phyloP scores from a whole-genome alignment of 2,329 filamentous ascomycete species.

The Cladosporium velox region DNA sequence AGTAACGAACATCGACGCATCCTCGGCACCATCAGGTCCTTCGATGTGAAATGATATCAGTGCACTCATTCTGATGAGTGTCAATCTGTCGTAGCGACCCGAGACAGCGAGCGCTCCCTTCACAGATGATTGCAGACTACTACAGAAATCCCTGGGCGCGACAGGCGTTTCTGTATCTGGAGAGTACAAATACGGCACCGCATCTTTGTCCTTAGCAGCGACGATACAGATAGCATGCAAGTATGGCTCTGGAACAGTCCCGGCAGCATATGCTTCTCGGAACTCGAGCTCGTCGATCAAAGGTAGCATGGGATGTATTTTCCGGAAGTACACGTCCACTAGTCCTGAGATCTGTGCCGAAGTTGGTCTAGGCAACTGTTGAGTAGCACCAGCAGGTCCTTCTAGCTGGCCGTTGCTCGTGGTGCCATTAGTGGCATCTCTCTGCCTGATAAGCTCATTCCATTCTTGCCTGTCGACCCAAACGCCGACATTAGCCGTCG shows the following conservation, averaged over 20 bases:
- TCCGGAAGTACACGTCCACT: slow-evolving; percentile 49
- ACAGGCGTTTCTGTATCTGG: slow-evolving; percentile 43
- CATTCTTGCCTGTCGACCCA: slow-evolving; percentile 40
- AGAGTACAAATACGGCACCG: slow-evolving; percentile 36
- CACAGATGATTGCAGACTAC: slow-evolving; percentile 46
- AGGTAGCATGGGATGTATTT: slow-evolving; percentile 50
- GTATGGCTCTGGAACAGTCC: slow-evolving; percentile 42
- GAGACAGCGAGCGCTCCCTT: slow-evolving; percentile 45
- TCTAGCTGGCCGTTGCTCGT: slow-evolving; percentile 23
- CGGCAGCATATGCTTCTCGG: slow-evolving; percentile 40
- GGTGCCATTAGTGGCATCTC: slow-evolving; percentile 30
- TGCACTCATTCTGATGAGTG: slow-evolving; percentile 50
- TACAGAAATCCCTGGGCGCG: slow-evolving; percentile 47
- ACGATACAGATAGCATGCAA: slow-evolving; percentile 51
- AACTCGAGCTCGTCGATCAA: slow-evolving; percentile 49
- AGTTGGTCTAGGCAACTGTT: slow-evolving; percentile 14
- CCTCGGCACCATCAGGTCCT: slow-evolving; percentile 50
- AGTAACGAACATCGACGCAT: slow-evolving; percentile 49
- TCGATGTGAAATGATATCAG: slow-evolving; percentile 51
- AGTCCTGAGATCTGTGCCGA: slow-evolving; percentile 29
- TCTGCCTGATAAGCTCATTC: slow-evolving; percentile 33
- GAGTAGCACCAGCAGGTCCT: slow-evolving; percentile 32
- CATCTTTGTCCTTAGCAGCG: slow-evolving; percentile 50
- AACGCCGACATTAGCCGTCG: slow-evolving; percentile 36
- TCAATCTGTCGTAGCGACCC: slow-evolving; percentile 48